A percentile compares a stretch with the other conserved stretches of the same genome.
phyloP scores from a whole-genome alignment of 2,329 filamentous ascomycete genomes.

The Fusarium lyarnte region DNA sequence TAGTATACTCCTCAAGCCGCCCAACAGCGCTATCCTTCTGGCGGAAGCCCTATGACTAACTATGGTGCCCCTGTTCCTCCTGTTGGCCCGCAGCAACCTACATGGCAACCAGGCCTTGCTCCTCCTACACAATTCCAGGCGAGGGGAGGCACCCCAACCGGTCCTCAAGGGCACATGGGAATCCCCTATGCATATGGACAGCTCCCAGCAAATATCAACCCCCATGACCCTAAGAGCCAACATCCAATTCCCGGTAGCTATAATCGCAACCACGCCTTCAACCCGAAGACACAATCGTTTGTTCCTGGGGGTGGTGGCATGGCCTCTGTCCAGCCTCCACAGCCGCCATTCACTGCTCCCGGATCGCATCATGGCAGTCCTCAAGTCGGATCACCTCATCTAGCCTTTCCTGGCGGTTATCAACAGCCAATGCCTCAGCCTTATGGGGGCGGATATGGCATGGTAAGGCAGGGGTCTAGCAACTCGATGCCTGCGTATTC shows the following conservation, averaged over 20 bases:
- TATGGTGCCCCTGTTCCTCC: slow-evolving; percentile 50
- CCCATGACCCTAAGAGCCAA: slow-evolving; percentile 77
- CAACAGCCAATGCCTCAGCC: slow-evolving; percentile 58
- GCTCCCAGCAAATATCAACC: slow-evolving; percentile 74
- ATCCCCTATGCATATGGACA: slow-evolving; percentile 81
- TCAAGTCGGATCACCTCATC: slow-evolving; percentile 61
- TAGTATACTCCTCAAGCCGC: slow-evolving; percentile 47
- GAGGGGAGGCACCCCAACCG: slow-evolving; percentile 44
- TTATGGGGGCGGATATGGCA: slow-evolving; percentile 61
- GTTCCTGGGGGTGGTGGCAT: slow-evolving; percentile 69
- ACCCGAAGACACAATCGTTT: slow-evolving; percentile 93
- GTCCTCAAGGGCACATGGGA: slow-evolving; percentile 46
- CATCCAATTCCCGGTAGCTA: slow-evolving; percentile 88
- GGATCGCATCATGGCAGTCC: slow-evolving; percentile 63
- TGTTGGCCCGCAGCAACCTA: slow-evolving; percentile 43
- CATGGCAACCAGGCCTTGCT: slow-evolving; percentile 52
- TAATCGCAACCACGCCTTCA: slow-evolving; percentile 82
- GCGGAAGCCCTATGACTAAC: slow-evolving; percentile 49
- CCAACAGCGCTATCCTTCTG: slow-evolving; percentile 47
- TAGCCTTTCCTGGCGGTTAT: slow-evolving; percentile 59
- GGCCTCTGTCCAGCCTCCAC: slow-evolving; percentile 58
- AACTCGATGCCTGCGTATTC: slow-evolving; percentile 64
- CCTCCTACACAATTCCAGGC: slow-evolving; percentile 45
- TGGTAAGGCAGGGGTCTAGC: slow-evolving; percentile 66
- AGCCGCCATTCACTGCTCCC: slow-evolving; percentile 59